These are phyloP conservation scores for Rhodotorula sp. DNA, from an alignment of 1,284 basidiomycete genomes.

Conservation along the genomic window DNA sequence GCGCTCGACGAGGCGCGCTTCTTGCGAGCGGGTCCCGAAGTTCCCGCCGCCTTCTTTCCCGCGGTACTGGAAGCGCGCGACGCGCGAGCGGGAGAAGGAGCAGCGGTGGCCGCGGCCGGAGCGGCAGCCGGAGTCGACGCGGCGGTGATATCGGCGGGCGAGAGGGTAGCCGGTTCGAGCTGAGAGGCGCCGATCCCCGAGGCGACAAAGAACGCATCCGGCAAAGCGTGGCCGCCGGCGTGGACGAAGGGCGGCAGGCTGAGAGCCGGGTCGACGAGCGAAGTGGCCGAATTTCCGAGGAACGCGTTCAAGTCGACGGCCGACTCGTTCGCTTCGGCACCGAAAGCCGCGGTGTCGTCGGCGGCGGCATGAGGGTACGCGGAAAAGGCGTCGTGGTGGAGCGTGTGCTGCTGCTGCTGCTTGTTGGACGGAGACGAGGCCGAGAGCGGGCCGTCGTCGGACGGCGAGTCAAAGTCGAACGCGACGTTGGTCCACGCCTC, in stretches of 20 bases:
- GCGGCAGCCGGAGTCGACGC: constrained; percentile 8
- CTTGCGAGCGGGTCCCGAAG: constrained; percentile 8
- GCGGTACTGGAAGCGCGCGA: neutral
- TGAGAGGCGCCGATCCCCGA: neutral
- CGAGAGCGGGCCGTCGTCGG: constrained; percentile 10
- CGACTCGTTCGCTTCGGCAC: constrained; percentile 13
- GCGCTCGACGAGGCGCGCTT: constrained; percentile 11
- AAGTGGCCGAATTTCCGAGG: constrained; percentile 12
- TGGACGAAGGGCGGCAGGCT: constrained; percentile 19
- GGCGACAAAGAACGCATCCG: constrained; percentile 16
- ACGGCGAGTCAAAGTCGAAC: constrained; percentile 71
- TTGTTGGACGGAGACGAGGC: constrained; percentile 4
- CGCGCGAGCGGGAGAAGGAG: neutral
- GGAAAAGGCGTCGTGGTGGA: neutral
- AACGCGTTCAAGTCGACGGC: constrained; percentile 28
- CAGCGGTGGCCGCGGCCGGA: constrained; percentile 2
- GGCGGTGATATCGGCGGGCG: constrained; percentile 1
- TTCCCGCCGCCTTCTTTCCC: constrained; percentile 11
- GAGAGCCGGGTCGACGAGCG: constrained; percentile 34
- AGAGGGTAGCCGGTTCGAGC: constrained; percentile 1
- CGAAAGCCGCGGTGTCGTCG: neutral
- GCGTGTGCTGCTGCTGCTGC: constrained; percentile 4
- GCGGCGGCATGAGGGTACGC: neutral
- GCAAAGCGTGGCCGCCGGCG: constrained; percentile 12
- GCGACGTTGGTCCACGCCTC: constrained; percentile 78